Percentiles rank a stretch among this genome's conserved stretches.
These are phyloP conservation scores for Dactylellina sp. DNA, from an alignment of 2,329 filamentous ascomycete genomes.

Conservation along the genomic window DNA sequence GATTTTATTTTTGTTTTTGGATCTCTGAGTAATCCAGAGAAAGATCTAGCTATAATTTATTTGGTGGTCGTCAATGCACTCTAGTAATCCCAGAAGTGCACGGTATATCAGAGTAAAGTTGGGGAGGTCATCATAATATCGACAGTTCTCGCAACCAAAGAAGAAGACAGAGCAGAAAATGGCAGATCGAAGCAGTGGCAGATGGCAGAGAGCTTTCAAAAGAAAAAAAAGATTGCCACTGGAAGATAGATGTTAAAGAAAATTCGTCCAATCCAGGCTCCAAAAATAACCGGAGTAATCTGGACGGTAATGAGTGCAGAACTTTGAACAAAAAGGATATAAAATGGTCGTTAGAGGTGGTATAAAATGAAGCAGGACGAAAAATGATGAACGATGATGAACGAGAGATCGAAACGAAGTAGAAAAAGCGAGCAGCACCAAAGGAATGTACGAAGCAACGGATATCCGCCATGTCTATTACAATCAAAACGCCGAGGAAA, in stretches of 20 bases:
- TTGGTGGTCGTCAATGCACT: slow-evolving; percentile 55
- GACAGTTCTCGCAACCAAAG: slow-evolving; percentile 57
- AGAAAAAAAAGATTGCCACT: slow-evolving; percentile 21
- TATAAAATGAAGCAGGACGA: slow-evolving; percentile 35
- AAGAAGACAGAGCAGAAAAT: slow-evolving; percentile 32
- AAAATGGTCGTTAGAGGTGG: slow-evolving; percentile 56
- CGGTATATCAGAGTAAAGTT: slow-evolving; percentile 14
- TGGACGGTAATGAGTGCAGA: slow-evolving; percentile 40
- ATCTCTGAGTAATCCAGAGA: slow-evolving; percentile 19
- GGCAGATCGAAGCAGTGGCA: slow-evolving; percentile 18
- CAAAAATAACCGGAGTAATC: slow-evolving; percentile 53
- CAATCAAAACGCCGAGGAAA: slow-evolving; percentile 49
- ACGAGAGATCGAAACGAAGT: slow-evolving; percentile 14
- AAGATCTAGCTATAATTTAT: slow-evolving; percentile 45
- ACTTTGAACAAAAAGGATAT: slow-evolving; percentile 53
- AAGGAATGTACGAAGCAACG: slow-evolving; percentile 56
- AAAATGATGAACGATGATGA: slow-evolving; percentile 20
- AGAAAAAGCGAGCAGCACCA: slow-evolving; percentile 33
- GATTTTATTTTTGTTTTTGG: slow-evolving; percentile 50
- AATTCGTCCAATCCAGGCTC: slow-evolving; percentile 57
- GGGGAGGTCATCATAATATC: slow-evolving; percentile 54
- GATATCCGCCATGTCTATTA: slow-evolving; percentile 55
- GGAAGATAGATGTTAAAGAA: slow-evolving; percentile 37
- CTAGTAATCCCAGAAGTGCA: slow-evolving; percentile 36
- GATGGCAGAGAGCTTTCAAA: slow-evolving; percentile 15